Conservation (phyloP, 2,329 filamentous ascomycete genomes). For the Nannizzia gypsea region DNA sequence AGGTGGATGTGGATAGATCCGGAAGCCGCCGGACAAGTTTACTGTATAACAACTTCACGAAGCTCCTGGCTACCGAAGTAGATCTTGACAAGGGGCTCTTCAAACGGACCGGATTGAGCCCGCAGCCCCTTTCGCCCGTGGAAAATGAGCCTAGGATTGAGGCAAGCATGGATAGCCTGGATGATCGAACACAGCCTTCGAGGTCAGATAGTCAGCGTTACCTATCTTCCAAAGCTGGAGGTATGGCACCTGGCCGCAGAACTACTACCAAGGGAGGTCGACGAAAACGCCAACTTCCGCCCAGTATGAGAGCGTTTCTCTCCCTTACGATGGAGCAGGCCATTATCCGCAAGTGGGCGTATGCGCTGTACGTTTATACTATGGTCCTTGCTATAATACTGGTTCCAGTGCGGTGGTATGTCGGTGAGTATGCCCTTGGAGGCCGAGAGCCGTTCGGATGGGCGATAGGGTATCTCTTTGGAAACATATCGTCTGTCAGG, state of each 20-base stretch:
- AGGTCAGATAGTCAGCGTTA: conserved; percentile 29
- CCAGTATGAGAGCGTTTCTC: conserved; percentile 60
- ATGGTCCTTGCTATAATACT: conserved; percentile 56
- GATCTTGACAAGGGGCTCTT: background rate
- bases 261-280: conserved; percentile 50
- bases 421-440: conserved; percentile 54
- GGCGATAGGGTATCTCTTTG: conserved; percentile 81
- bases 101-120: background rate
- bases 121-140: background rate
- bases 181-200: background rate
- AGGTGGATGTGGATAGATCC: conserved; percentile 13
- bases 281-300: conserved; percentile 52
- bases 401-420: conserved; percentile 57
- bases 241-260: conserved; percentile 16
- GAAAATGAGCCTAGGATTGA: background rate
- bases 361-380: conserved; percentile 66
- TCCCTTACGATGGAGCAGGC: conserved; percentile 72
- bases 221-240: conserved; percentile 32
- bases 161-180: background rate
- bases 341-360: conserved; percentile 64
- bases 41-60: background rate
- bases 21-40: background rate
- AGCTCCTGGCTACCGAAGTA: background rate
- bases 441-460: conserved; percentile 78
- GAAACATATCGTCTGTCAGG: conserved; percentile 60